Percentiles rank a stretch among this genome's conserved stretches.
Evolutionary conservation across 129 eudicot genomes (phyloP).

Genomic region (Heracleum sosnowskyi): DNA sequence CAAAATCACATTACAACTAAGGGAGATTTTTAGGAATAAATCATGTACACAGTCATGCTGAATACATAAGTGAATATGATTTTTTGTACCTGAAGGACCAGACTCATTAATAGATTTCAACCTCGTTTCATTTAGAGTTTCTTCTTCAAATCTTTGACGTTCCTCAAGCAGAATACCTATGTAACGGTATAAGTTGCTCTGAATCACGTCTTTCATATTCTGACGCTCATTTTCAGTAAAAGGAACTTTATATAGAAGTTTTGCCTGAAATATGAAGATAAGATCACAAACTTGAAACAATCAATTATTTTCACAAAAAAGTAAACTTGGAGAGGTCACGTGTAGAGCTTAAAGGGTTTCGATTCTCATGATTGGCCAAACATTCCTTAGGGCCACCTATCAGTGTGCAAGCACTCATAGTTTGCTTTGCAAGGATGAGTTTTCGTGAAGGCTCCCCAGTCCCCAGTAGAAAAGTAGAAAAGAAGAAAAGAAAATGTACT

Average conservation of each 20-base stretch:
- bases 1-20: background rate
- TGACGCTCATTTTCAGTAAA: slow-evolving; percentile 73
- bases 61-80: background rate
- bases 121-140: slow-evolving; percentile 30
- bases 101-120: slow-evolving; percentile 39
- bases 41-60: background rate
- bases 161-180: slow-evolving; percentile 71
- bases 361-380: too few species aligned
- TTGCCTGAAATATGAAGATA: slow-evolving; percentile 47
- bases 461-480: too few species aligned
- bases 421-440: too few species aligned
- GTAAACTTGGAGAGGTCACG: background rate
- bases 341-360: background rate
- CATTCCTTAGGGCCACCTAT: background rate
- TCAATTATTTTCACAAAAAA: background rate
- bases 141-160: slow-evolving; percentile 61
- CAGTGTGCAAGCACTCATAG: background rate
- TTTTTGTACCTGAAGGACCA: slow-evolving; percentile 62
- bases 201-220: slow-evolving; percentile 52
- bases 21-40: background rate
- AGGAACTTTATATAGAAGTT: slow-evolving; percentile 49
- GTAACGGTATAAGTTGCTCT: slow-evolving; percentile 61
- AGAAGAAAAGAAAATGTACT: too few species aligned
- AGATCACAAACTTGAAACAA: background rate
- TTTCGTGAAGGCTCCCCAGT: too few species aligned